Evolutionary conservation across 768 basidiomycete genomes (phyloP), one percentile per base, ranked within the genome.

Genomic region (Leccinum variicolor): DNA sequence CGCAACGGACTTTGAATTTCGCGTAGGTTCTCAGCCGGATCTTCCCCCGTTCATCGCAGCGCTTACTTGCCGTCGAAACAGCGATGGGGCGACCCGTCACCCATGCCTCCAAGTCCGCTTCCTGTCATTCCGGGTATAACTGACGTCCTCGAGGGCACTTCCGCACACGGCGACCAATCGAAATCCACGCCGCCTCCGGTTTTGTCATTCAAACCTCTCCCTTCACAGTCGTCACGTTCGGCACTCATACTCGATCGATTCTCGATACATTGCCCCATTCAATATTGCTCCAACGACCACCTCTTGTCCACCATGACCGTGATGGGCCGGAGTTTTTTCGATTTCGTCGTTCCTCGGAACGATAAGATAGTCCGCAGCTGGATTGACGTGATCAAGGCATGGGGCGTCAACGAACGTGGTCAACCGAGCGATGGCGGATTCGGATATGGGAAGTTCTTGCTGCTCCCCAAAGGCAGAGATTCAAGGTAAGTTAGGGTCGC

Each of bases 371-470:
- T 92, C 23, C 81, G 83, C 25, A 80, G 77, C 53, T 91, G 89
- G 88, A 85, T 92, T 52, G 85, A 85, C 59, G 81, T 83, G 52
- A 83, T 91, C 64, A 92, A 92, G 68, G 81, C 84, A 2, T 91
- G 90, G 86, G 90, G 90, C 17, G 89, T 92, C 50, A 92, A 92
- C 60, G 90, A 92, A 69, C 81, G 84, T 3, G 90, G 90, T 0
- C 87, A 89, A 71, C 90, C 90, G 23, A 88, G 86, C 66, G 89
- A 91, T 62, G 89, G 90, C 33, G 90, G 90, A 1, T 92, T 92
- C 67, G 90, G 89, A 15, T 92, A 88, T 72, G 89, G 89, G 17
- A 82, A 80, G 64, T 92, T 92, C 63, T 74, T 70, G 43, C 64
- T 90, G 3, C 70, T 80, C 53, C 71, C 78, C 1, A 76, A 78